Conservation (phyloP, 2,329 filamentous ascomycete species). For the Hymenoscyphus fructigenus region DNA sequence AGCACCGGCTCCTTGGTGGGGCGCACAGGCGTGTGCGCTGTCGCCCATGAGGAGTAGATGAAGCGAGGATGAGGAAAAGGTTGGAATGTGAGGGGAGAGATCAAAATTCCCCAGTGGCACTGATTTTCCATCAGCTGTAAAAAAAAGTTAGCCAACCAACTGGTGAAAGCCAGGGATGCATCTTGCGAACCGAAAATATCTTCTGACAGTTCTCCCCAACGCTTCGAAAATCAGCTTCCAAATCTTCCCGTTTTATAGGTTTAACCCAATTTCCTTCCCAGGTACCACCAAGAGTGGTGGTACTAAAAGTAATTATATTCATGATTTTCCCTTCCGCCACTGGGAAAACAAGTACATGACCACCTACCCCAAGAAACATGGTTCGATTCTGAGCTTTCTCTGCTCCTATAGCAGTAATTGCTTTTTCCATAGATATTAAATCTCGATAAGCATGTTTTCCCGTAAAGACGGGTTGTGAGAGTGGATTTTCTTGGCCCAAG, state of each 20-base stretch:
- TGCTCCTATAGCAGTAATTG: constrained; percentile 46
- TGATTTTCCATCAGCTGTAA: constrained; percentile 45
- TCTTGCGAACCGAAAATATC: background rate
- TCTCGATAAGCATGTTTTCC: constrained; percentile 61
- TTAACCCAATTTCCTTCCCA: constrained; percentile 37
- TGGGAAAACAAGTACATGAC: constrained; percentile 60
- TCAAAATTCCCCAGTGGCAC: constrained; percentile 59
- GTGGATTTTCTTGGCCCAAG: constrained; percentile 43
- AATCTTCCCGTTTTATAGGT: constrained; percentile 41
- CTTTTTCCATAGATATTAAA: constrained; percentile 56
- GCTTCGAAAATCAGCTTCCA: constrained; percentile 41
- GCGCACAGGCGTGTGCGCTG: constrained; percentile 55
- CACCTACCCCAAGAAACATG: constrained; percentile 56
- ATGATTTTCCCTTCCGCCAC: constrained; percentile 52
- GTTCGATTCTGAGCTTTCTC: constrained; percentile 46
- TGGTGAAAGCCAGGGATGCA: background rate
- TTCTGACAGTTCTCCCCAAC: constrained; percentile 39
- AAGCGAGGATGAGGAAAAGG: constrained; percentile 45
- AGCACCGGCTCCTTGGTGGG: constrained; percentile 54
- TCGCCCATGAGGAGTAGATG: constrained; percentile 53
- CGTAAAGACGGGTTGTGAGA: constrained; percentile 47
- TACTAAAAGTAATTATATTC: constrained; percentile 53
- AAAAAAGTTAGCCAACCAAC: constrained; percentile 15
- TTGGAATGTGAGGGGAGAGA: constrained; percentile 41
- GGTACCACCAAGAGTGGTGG: constrained; percentile 36